Evolutionary conservation across 768 basidiomycete genomes (phyloP), one percentile per base, ranked within the genome.

Genomic region (Collybia nuda): DNA sequence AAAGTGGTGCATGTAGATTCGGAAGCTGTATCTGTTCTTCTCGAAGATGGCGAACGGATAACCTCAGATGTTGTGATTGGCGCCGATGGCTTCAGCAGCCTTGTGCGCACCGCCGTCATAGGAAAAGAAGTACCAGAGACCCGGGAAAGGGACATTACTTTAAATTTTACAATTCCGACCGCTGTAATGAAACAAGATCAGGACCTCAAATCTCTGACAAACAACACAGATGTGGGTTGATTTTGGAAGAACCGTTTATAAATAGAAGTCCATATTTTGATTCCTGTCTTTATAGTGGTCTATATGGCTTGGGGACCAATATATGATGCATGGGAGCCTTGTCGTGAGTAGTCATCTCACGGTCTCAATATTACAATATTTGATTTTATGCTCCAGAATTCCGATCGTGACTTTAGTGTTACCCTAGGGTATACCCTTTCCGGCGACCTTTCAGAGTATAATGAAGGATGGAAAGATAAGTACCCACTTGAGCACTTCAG

Each of bases 61-160:
- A 57, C 55, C 14, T 78, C 76, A 14, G 81, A 86, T 59, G 63
- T 84, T 23, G 66, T 86, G 46, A 71, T 86, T 17, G 84, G 79
- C 26, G 84, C 85, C 3, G 85, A 86, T 61, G 85, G 85, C 5
- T 68, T 67, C 38, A 61, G 67, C 14, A 81, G 75, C 48, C 47
- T 68, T 22, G 61, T 72, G n/a, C 67, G 77, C 29, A 58, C 60
- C 5, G 56, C 57, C 6, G 65, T 74, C 5, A 56, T 66, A 12
- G 66, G 63, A n/a, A 53, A 62, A 18, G 42, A 55, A 37, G 44
- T 62, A 37, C 50, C 48, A n/a, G 63, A 62, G 55, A 62, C 43
- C 19, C 53, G 44, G 23, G 64, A 66, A 43, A 61, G 59, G 17
- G 62, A 64, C 22, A 42, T 71, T 11, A 62, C 64, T 11, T 48